Percentiles rank a stretch among this genome's conserved stretches.
Evolutionary conservation across 352 stramenopile genomes (phyloP).

Genomic region (Phytophthora constricta): DNA sequence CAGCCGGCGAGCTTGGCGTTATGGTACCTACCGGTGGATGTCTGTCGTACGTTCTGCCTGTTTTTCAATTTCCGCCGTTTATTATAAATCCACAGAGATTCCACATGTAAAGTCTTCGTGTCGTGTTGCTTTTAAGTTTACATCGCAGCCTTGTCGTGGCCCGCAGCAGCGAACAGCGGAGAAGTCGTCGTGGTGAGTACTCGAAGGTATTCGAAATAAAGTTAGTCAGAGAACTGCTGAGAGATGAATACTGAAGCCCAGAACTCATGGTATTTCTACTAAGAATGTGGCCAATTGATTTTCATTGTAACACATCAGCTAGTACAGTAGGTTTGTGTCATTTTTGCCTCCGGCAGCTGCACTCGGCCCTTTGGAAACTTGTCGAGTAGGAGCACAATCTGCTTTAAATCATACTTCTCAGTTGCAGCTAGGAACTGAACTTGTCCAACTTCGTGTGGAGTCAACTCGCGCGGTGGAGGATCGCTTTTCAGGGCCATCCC

Average conservation of each 20-base stretch:
- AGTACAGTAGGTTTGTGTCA: not conserved
- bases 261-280: too few species aligned
- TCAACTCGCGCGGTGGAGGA: constrained; percentile 33
- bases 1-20: too few species aligned
- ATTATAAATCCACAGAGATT: constrained; percentile 42
- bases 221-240: too few species aligned
- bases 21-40: too few species aligned
- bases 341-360: constrained; percentile 22
- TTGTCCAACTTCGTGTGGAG: constrained; percentile 54
- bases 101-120: constrained; percentile 11
- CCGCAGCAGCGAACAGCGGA: too few species aligned
- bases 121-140: not conserved
- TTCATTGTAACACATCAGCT: not conserved
- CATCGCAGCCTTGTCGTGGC: too few species aligned
- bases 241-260: too few species aligned
- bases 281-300: constrained; percentile 5
- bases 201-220: too few species aligned
- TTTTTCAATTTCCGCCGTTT: constrained; percentile 38
- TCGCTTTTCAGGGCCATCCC: constrained; percentile 50
- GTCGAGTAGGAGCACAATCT: constrained; percentile 64
- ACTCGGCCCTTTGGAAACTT: constrained; percentile 74
- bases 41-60: constrained; percentile 29
- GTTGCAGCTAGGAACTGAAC: constrained; percentile 69
- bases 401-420: constrained; percentile 84
- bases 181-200: too few species aligned